phyloP scores from a whole-genome alignment of 306 rosid genomes.

The Quercus parvula region DNA sequence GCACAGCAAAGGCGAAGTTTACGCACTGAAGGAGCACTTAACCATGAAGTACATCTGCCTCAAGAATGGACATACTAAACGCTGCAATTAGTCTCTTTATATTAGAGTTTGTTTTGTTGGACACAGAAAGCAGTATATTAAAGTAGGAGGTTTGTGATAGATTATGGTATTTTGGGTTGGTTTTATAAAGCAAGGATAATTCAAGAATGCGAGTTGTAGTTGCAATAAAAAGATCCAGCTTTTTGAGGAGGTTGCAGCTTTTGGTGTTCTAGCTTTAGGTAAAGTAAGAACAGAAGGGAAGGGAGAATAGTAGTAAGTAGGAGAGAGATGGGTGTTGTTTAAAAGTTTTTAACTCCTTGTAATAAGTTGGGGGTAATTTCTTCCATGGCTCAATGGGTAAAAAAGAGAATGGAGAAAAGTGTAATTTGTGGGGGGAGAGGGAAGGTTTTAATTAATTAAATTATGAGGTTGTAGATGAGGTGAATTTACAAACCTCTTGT shows the following conservation, averaged over 20 bases:
- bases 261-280: slow-evolving; percentile 30
- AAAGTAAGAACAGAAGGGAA: slow-evolving; percentile 15
- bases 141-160: slow-evolving; percentile 21
- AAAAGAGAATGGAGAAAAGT: slow-evolving; percentile 15
- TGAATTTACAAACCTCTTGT: not conserved
- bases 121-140: slow-evolving; percentile 14
- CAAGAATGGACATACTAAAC: slow-evolving; percentile 83
- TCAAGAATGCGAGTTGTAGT: slow-evolving; percentile 41
- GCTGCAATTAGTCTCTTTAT: not conserved
- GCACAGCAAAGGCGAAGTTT: slow-evolving; percentile 39
- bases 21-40: slow-evolving; percentile 43
- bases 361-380: slow-evolving; percentile 36
- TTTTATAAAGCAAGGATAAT: slow-evolving; percentile 24
- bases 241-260: slow-evolving; percentile 42
- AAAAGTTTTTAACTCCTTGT: not conserved
- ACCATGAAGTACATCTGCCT: slow-evolving; percentile 58
- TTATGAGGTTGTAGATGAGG: not conserved
- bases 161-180: slow-evolving; percentile 24
- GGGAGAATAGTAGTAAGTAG: slow-evolving; percentile 17
- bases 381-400: slow-evolving; percentile 21
- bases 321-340: not conserved
- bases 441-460: not conserved
- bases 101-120: not conserved
- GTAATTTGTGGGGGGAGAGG: not conserved
- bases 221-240: slow-evolving; percentile 48